Percentiles rank a stretch among this genome's conserved stretches.
These are phyloP conservation scores for Plectosphaerella cucumerina DNA, from an alignment of 2,329 filamentous ascomycete species.

Conservation along the genomic window DNA sequence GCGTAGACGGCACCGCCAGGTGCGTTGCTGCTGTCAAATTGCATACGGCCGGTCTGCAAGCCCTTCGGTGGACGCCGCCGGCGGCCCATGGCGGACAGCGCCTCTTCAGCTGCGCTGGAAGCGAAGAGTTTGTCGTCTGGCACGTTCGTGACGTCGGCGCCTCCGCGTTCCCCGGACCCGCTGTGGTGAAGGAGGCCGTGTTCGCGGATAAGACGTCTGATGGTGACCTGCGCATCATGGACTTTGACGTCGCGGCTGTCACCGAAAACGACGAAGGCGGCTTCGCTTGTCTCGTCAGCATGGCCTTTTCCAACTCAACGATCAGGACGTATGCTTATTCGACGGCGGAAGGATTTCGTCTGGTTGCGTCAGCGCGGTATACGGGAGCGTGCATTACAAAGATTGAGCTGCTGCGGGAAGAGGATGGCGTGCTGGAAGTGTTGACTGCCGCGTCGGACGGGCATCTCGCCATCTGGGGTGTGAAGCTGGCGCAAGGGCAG, in stretches of 20 bases:
- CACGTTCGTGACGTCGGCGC: slow-evolving; percentile 52
- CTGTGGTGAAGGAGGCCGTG: slow-evolving; percentile 52
- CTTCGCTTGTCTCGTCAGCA: slow-evolving; percentile 52
- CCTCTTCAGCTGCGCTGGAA: slow-evolving; percentile 82
- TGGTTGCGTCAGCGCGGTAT: slow-evolving; percentile 54
- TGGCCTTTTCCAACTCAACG: slow-evolving; percentile 82
- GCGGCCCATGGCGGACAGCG: slow-evolving; percentile 30
- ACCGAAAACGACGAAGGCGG: slow-evolving; percentile 14
- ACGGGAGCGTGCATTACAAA: slow-evolving; percentile 76
- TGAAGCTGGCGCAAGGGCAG: background rate
- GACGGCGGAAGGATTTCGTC: slow-evolving; percentile 33
- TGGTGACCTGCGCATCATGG: slow-evolving; percentile 74
- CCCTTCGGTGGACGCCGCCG: slow-evolving; percentile 64
- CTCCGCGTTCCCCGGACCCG: slow-evolving; percentile 40
- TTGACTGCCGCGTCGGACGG: slow-evolving; percentile 81
- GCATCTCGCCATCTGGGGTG: slow-evolving; percentile 58
- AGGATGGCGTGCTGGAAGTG: slow-evolving; percentile 30
- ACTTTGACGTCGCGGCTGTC: slow-evolving; percentile 58
- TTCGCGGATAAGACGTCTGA: slow-evolving; percentile 45
- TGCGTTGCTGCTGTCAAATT: slow-evolving; percentile 66
- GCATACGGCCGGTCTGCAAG: slow-evolving; percentile 81
- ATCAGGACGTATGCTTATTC: slow-evolving; percentile 58
- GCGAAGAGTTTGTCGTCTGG: slow-evolving; percentile 90
- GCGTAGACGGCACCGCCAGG: slow-evolving; percentile 20
- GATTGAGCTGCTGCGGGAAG: slow-evolving; percentile 35